Evolutionary conservation across 768 basidiomycete genomes (phyloP).

Genomic region (Holtermannia corniformis): DNA sequence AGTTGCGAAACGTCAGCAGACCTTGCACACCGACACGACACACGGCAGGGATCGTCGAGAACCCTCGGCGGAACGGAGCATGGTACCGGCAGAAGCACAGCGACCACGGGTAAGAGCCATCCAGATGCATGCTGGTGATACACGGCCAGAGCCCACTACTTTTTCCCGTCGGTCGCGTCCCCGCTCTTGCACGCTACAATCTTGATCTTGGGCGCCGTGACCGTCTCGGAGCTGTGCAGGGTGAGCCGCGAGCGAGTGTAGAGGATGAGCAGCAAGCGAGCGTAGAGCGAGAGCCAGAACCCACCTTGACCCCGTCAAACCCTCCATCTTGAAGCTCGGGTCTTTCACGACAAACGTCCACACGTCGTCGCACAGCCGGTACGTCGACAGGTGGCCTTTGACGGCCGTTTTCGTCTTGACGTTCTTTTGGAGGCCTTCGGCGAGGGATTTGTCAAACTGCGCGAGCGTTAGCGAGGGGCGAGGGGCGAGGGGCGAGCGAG

Average conservation of each 20-base stretch:
- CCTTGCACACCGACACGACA: too few species aligned
- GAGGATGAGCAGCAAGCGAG: not conserved
- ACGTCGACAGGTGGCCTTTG: constrained; percentile 88
- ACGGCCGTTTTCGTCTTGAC: constrained; percentile 91
- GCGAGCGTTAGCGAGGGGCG: constrained; percentile 3
- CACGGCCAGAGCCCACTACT: too few species aligned
- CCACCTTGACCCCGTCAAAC: constrained; percentile 11
- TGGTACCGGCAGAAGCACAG: too few species aligned
- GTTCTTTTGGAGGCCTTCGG: constrained; percentile 82
- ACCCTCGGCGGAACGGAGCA: too few species aligned
- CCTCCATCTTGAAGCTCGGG: constrained; percentile 88
- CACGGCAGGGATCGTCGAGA: too few species aligned
- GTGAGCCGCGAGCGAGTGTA: not conserved
- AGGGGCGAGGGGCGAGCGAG: not conserved
- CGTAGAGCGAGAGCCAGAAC: constrained; percentile 3
- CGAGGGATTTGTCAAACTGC: constrained; percentile 93
- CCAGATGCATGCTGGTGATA: too few species aligned
- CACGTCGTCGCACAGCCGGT: constrained; percentile 48
- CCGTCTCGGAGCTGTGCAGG: constrained; percentile 23
- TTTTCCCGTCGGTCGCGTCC: constrained; percentile 71
- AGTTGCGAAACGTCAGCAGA: too few species aligned
- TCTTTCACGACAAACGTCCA: constrained; percentile 98
- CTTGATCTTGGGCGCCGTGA: constrained; percentile 65
- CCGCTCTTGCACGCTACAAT: constrained; percentile 98
- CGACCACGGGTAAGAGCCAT: too few species aligned